A percentile compares a stretch with the other conserved stretches of the same genome.
Conservation (phyloP, 1,139 yeast species). For the Yamadazyma diddensiae region DNA sequence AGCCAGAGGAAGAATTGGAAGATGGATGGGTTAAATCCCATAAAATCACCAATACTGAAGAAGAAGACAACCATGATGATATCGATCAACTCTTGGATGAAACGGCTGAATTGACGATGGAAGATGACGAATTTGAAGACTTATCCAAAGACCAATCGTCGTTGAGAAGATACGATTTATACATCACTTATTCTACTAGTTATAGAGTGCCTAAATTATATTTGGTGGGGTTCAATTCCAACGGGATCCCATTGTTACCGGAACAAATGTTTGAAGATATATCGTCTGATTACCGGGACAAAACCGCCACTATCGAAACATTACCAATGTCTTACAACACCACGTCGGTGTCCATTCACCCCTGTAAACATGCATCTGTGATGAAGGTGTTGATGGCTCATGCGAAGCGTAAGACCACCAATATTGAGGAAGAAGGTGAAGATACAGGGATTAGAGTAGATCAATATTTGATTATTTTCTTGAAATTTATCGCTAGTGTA, state of each 20-base stretch:
- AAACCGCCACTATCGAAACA: slow-evolving; percentile 93
- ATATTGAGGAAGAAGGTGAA: slow-evolving; percentile 11
- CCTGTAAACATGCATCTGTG: slow-evolving; percentile 92
- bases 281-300: slow-evolving; percentile 84
- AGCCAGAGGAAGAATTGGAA: slow-evolving; percentile 36
- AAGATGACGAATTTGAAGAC: slow-evolving; percentile 34
- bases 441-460: slow-evolving; percentile 65
- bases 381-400: slow-evolving; percentile 83
- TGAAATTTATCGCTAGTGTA: slow-evolving; percentile 93
- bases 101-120: slow-evolving; percentile 26
- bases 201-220: slow-evolving; percentile 95
- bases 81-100: slow-evolving; percentile 43
- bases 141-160: slow-evolving; percentile 29
- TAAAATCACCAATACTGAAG: slow-evolving; percentile 11
- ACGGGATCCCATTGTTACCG: slow-evolving; percentile 86
- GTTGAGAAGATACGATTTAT: slow-evolving; percentile 78
- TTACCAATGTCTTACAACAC: slow-evolving; percentile 81
- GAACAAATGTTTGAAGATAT: slow-evolving; percentile 94
- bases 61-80: slow-evolving; percentile 18
- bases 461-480: slow-evolving; percentile 81
- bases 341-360: slow-evolving; percentile 89
- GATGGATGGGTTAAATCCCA: slow-evolving; percentile 60
- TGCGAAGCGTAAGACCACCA: slow-evolving; percentile 20
- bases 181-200: slow-evolving; percentile 89
- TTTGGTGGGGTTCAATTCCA: slow-evolving; percentile 78